phyloP scores from a whole-genome alignment of 345 rosid species.

The thale cress (Arabidopsis thaliana) region TAIR10.1 NC_003070.9:26050501-26051000 shows the following conservation, averaged over 20 bases:
- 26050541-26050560: constrained; percentile 9
- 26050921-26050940: constrained; percentile 12
- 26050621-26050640: constrained; percentile 44
- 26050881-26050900: constrained; percentile 15
- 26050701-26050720: constrained; percentile 32
- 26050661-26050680: constrained; percentile 41
- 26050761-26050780: constrained; percentile 13
- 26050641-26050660: constrained; percentile 27
- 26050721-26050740: constrained; percentile 33
- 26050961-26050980: constrained; percentile 30
- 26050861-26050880: constrained; percentile 4
- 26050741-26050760: constrained; percentile 11
- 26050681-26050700: constrained; percentile 34
- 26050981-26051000: constrained; percentile 3
- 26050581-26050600: constrained; percentile 35
- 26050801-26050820: constrained; percentile 3
- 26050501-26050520: constrained; percentile 29
- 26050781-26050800: neutral
- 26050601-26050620: constrained; percentile 47
- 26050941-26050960: constrained; percentile 2
- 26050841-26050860: constrained; percentile 31
- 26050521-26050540: constrained; percentile 6
- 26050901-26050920: constrained; percentile 38
- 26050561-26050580: constrained; percentile 38
- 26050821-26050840: constrained; percentile 44